A percentile compares a stretch with the other conserved stretches of the same genome.
phyloP scores from a whole-genome alignment of 306 rosid genomes.

The Acacia confusa region DNA sequence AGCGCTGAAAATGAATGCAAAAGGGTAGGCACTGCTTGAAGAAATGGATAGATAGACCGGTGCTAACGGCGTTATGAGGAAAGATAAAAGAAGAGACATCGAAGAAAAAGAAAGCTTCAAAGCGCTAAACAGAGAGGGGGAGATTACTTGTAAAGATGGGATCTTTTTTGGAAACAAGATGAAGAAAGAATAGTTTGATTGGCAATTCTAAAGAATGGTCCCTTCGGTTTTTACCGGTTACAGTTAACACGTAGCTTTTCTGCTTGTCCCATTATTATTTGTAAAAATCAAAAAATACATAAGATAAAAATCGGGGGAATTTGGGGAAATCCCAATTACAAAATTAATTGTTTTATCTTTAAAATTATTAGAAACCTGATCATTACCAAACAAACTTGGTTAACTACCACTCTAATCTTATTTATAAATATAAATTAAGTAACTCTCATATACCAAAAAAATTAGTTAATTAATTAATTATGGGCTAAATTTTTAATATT shows the following conservation, averaged over 20 bases:
- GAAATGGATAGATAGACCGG: conserved; percentile 53
- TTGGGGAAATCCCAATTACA: too few species aligned
- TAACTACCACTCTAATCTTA: too few species aligned
- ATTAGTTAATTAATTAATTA: too few species aligned
- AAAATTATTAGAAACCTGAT: too few species aligned
- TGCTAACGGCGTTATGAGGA: conserved; percentile 61
- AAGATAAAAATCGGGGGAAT: too few species aligned
- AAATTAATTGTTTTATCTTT: too few species aligned
- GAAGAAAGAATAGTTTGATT: conserved; percentile 21
- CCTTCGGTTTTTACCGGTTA: neutral
- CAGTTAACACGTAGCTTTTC: neutral
- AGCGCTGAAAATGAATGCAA: conserved; percentile 34
- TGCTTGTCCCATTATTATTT: neutral
- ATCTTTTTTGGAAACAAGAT: conserved; percentile 2
- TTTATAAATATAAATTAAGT: too few species aligned
- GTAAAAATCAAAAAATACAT: too few species aligned
- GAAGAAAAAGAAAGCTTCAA: conserved; percentile 10
- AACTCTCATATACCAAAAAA: too few species aligned
- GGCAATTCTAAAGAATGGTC: neutral
- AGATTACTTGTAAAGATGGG: neutral
- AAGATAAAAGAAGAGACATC: conserved; percentile 1
- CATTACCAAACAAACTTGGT: too few species aligned
- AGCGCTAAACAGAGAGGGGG: neutral
- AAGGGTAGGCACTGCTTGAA: conserved; percentile 18
- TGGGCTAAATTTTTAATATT: too few species aligned